These are phyloP conservation scores for Bruguiera hainesii DNA, from an alignment of 441 rosid genomes.

Conservation along the genomic window DNA sequence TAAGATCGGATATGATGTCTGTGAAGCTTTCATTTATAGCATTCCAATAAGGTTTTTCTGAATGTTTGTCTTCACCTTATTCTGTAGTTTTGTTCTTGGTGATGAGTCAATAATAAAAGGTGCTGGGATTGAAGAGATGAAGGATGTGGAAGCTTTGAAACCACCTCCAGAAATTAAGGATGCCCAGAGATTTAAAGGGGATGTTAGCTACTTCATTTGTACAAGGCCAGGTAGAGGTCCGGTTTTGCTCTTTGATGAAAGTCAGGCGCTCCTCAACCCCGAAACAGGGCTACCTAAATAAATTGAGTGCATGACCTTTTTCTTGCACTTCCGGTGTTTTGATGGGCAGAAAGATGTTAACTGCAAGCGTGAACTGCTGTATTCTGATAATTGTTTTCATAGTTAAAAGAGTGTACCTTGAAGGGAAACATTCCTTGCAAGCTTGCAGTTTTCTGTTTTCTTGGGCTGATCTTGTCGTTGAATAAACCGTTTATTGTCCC, in stretches of 20 bases:
- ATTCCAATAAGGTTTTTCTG: background rate
- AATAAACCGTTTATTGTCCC: no score
- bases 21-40: background rate
- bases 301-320: constrained; percentile 21
- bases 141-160: constrained; percentile 50
- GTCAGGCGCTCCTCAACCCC: constrained; percentile 62
- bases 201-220: constrained; percentile 82
- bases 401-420: no score
- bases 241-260: constrained; percentile 51
- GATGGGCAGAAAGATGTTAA: background rate
- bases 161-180: constrained; percentile 55
- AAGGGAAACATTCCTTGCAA: no score
- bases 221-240: constrained; percentile 90
- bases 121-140: constrained; percentile 56
- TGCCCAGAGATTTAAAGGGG: constrained; percentile 61
- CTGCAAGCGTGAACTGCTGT: background rate
- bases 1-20: background rate
- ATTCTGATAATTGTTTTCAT: constrained; percentile 8
- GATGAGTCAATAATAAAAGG: constrained; percentile 72
- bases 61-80: background rate
- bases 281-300: constrained; percentile 69
- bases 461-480: no score
- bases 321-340: constrained; percentile 1
- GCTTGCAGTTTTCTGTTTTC: no score
- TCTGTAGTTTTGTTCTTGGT: constrained; percentile 69